A percentile compares a stretch with the other conserved stretches of the same genome.
These are phyloP conservation scores for Penicillium robsamsonii DNA, from an alignment of 495 filamentous ascomycete species.

Conservation along the genomic window DNA sequence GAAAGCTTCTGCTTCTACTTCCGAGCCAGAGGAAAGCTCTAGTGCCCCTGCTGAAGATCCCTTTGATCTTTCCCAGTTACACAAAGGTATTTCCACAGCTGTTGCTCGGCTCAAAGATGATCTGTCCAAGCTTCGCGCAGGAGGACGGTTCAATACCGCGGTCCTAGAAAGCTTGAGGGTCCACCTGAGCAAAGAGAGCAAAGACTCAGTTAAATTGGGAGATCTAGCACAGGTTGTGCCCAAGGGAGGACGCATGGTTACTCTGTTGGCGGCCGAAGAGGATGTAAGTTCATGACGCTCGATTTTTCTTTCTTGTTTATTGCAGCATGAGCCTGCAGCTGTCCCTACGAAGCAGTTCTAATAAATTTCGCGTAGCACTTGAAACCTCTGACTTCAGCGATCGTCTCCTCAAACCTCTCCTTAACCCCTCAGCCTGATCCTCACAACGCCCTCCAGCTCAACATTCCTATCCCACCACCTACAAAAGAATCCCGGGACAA, in stretches of 20 bases:
- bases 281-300: conserved; percentile 45
- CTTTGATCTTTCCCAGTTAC: conserved; percentile 64
- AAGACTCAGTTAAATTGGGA: conserved; percentile 51
- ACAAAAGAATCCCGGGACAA: conserved; percentile 60
- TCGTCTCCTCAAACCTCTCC: conserved; percentile 64
- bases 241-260: conserved; percentile 64
- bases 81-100: conserved; percentile 55
- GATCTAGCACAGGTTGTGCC: conserved; percentile 77
- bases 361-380: conserved; percentile 47
- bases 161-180: conserved; percentile 64
- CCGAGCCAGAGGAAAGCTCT: conserved; percentile 20
- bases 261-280: conserved; percentile 62
- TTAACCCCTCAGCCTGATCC: conserved; percentile 70
- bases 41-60: conserved; percentile 49
- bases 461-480: conserved; percentile 66
- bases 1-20: conserved; percentile 15
- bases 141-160: conserved; percentile 68
- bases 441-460: conserved; percentile 67
- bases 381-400: conserved; percentile 69
- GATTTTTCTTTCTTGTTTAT: background rate
- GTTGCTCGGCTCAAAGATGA: conserved; percentile 57
- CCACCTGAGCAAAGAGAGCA: conserved; percentile 52
- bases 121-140: conserved; percentile 63
- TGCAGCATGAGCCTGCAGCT: background rate
- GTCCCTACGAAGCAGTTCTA: background rate